Base-by-base conservation (phyloP, 768 basidiomycete genomes). In the Xanthoconium purpureum region DNA sequence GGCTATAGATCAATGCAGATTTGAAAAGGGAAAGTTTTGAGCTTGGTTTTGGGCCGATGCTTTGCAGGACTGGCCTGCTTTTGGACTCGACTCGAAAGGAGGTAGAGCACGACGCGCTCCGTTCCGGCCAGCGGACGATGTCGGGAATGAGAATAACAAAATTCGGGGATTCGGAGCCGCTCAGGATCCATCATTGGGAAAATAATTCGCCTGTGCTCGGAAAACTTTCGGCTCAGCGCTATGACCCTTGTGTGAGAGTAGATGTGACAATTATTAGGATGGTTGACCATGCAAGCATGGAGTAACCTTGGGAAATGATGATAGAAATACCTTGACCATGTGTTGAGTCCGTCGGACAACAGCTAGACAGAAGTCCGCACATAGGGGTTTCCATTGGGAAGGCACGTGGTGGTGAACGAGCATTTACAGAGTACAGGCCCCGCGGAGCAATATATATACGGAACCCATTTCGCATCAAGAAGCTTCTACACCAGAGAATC, bases 371-470 rank as follows among this genome's bases (percentile, higher is more conserved):
- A 49, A 42, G 46, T 54, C 58, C 47, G 48, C 47, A 51, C 32
- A 20, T 17, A 48, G 35, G 38, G 17, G 53, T 56, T 61, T 47
- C 54, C 45, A 56, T 68, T 54, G 47, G 36, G 46, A 58, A 45
- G 14, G 18, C 0, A 24, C 8, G 14, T 28, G 14, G 13, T 28
- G 28, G 11, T 43, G 11, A 28, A 43, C 42, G n/a, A 43, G 13
- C 13, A 24, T 43, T 28, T 43, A 28, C 42, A 29, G 42, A 15
- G 42, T 5, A 13, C 39, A 39, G 24, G 20, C 12, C 42, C 42
- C 42, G 28, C 38, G 15, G 15, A n/a, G 15, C 38, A 35, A 17
- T 39, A n/a, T 39, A 17, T 39, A 39, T n/a, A n/a, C 8, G 38
- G 38, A 8, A n/a, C n/a, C 15, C 38, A 39, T n/a, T 39, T 45